These are phyloP conservation scores for Lasiosphaeria ovina DNA, from an alignment of 495 filamentous ascomycete genomes.

Conservation along the genomic window DNA sequence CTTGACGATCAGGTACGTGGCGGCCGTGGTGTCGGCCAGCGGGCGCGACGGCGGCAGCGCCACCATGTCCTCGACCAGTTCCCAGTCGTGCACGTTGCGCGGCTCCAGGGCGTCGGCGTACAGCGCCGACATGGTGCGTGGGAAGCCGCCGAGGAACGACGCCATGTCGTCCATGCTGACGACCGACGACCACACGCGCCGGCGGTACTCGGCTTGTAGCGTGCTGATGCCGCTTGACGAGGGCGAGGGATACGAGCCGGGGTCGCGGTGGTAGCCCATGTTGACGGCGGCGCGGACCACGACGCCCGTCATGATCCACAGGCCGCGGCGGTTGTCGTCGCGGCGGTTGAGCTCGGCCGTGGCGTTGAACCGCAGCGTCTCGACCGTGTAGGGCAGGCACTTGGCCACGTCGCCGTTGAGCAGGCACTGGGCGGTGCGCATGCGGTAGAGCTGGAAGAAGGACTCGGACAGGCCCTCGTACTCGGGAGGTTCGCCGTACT, in stretches of 20 bases:
- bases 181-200: slow-evolving; percentile 36
- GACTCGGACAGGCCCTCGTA: slow-evolving; percentile 56
- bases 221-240: slow-evolving; percentile 27
- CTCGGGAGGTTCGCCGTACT: slow-evolving; percentile 68
- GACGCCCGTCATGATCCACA: slow-evolving; percentile 39
- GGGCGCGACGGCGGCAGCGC: slow-evolving; percentile 29
- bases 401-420: slow-evolving; percentile 53
- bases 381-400: slow-evolving; percentile 35
- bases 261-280: slow-evolving; percentile 44
- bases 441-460: slow-evolving; percentile 57
- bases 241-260: slow-evolving; percentile 2
- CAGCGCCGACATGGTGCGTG: slow-evolving; percentile 28
- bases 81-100: slow-evolving; percentile 34
- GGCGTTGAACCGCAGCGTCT: slow-evolving; percentile 36
- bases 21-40: slow-evolving; percentile 27
- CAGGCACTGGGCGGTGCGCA: slow-evolving; percentile 33
- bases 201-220: slow-evolving; percentile 37
- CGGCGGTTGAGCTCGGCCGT: slow-evolving; percentile 26
- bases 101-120: slow-evolving; percentile 33
- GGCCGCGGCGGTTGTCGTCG: slow-evolving; percentile 21
- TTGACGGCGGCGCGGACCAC: slow-evolving; percentile 36
- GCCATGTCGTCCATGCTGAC: slow-evolving; percentile 32
- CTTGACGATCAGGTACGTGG: slow-evolving; percentile 34
- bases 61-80: slow-evolving; percentile 27
- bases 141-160: slow-evolving; percentile 38